A percentile compares a stretch with the other conserved stretches of the same genome.
phyloP scores from a whole-genome alignment of 331 rosid species.

The Dryas integrifolia region DNA sequence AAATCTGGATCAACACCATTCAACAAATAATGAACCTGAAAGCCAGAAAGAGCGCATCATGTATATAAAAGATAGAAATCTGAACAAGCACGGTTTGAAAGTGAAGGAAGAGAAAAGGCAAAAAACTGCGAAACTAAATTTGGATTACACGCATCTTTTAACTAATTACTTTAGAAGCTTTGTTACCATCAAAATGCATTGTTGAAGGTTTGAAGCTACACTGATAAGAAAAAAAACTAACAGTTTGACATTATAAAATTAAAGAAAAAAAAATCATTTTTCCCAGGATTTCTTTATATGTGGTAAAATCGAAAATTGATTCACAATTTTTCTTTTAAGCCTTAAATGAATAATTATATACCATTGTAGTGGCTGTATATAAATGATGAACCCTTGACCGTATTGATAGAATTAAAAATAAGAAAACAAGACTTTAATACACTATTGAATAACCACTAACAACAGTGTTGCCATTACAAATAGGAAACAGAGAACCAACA shows the following conservation, averaged over 20 bases:
- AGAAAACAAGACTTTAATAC: no score
- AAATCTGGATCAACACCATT: slow-evolving; percentile 58
- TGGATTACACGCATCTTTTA: background rate
- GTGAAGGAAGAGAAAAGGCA: background rate
- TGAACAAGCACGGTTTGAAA: background rate
- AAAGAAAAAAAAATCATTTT: no score
- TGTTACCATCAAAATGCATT: background rate
- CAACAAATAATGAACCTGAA: slow-evolving; percentile 70
- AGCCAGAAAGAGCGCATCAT: slow-evolving; percentile 27
- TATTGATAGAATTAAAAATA: no score
- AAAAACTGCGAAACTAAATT: background rate
- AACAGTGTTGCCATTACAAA: background rate
- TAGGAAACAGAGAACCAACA: background rate
- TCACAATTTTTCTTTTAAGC: no score
- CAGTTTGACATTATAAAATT: no score
- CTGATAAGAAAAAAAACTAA: no score
- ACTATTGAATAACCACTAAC: background rate
- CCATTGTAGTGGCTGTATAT: no score
- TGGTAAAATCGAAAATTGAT: no score
- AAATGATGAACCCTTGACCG: no score
- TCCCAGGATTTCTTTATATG: no score
- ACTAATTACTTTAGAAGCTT: background rate
- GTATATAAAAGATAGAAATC: slow-evolving; percentile 7
- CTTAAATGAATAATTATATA: no score
- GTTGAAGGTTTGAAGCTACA: background rate